These are phyloP conservation scores for Ziziphus jujuba DNA, from an alignment of 306 rosid species.

Conservation along the genomic window DNA sequence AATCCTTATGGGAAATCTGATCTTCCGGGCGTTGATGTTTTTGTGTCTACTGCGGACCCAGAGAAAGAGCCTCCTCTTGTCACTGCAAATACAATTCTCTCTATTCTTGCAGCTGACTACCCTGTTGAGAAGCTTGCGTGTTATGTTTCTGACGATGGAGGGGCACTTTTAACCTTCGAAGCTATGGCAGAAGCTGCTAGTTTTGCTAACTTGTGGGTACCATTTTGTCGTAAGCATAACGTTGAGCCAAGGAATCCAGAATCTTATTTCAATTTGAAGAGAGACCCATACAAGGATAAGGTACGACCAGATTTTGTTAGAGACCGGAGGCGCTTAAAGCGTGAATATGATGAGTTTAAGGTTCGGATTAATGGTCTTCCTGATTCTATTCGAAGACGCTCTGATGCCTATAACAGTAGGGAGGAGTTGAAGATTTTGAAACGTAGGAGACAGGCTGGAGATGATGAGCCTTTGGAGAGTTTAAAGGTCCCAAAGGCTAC, in stretches of 20 bases:
- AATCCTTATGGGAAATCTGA: slow-evolving; percentile 74
- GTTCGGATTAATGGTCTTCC: slow-evolving; percentile 74
- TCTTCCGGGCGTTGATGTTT: slow-evolving; percentile 77
- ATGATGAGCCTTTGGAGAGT: slow-evolving; percentile 50
- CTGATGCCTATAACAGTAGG: slow-evolving; percentile 66
- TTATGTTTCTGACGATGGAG: slow-evolving; percentile 85
- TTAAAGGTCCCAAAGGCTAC: slow-evolving; percentile 62
- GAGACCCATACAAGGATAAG: slow-evolving; percentile 74
- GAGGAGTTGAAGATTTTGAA: slow-evolving; percentile 68
- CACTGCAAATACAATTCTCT: slow-evolving; percentile 79
- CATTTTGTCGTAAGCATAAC: slow-evolving; percentile 73
- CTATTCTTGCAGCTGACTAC: slow-evolving; percentile 70
- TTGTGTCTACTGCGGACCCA: slow-evolving; percentile 82
- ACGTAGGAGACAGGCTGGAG: slow-evolving; percentile 46
- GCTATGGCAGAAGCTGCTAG: slow-evolving; percentile 93
- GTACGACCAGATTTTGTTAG: slow-evolving; percentile 73
- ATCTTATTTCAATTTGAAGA: slow-evolving; percentile 57
- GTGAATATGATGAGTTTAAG: slow-evolving; percentile 83
- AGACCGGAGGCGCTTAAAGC: slow-evolving; percentile 72
- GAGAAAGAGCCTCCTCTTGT: slow-evolving; percentile 85
- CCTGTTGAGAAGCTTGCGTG: slow-evolving; percentile 81
- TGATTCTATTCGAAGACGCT: slow-evolving; percentile 71
- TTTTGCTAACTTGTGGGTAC: slow-evolving; percentile 82
- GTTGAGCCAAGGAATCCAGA: slow-evolving; percentile 86
- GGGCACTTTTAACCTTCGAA: slow-evolving; percentile 84